A percentile compares a stretch with the other conserved stretches of the same genome.
phyloP scores from a whole-genome alignment of 345 rosid genomes.

The Populus alba region DNA sequence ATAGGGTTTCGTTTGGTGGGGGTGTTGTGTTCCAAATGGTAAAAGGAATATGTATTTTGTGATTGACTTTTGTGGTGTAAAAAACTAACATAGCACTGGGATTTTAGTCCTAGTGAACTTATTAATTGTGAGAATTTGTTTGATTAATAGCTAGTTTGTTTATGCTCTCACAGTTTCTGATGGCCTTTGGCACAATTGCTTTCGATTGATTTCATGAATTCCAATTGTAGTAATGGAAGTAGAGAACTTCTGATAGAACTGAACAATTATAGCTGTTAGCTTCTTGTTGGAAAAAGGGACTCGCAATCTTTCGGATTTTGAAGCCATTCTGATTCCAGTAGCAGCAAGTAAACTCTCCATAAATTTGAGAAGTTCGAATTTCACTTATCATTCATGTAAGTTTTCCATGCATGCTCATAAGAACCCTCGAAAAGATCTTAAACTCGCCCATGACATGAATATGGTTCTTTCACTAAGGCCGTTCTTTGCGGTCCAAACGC shows the following conservation, averaged over 20 bases:
- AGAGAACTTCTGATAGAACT: not conserved
- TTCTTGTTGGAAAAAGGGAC: not conserved
- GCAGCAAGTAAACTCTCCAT: no score
- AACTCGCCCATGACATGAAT: no score
- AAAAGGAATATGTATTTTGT: not conserved
- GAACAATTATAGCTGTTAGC: not conserved
- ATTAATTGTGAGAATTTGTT: constrained; percentile 10
- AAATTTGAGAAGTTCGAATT: no score
- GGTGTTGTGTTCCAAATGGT: constrained; percentile 5
- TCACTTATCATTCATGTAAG: no score
- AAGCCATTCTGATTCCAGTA: not conserved
- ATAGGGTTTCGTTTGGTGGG: not conserved
- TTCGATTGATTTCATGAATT: not conserved
- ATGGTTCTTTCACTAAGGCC: no score
- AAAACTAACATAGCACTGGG: constrained; percentile 13
- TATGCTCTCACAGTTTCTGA: not conserved
- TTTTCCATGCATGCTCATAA: no score
- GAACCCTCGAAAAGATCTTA: no score
- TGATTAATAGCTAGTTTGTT: not conserved
- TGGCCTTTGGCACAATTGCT: not conserved
- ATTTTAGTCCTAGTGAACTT: constrained; percentile 11
- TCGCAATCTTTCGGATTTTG: not conserved
- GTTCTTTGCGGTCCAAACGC: no score
- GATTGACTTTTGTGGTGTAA: constrained; percentile 14
- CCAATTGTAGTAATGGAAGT: not conserved